Evolutionary conservation across 768 basidiomycete genomes (phyloP).

Genomic region (Mycena vulgaris): DNA sequence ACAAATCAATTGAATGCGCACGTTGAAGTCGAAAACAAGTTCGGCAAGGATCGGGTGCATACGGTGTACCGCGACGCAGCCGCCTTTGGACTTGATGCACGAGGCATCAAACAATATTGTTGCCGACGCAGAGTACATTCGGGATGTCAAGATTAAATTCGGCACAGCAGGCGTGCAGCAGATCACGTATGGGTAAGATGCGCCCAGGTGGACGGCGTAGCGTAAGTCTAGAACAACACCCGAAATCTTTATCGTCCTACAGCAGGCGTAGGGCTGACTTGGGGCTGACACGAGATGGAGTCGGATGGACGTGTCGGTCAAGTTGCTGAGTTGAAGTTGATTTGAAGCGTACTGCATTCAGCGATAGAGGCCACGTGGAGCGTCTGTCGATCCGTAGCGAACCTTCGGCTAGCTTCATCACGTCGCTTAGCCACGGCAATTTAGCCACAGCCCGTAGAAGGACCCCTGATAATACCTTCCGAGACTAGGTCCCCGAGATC

Average conservation of each 20-base stretch:
- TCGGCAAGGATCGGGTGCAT: conserved; percentile 9
- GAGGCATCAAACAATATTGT: conserved; percentile 11
- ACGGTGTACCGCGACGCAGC: conserved; percentile 9
- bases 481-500: too few relatives aligned
- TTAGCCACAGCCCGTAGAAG: too few relatives aligned
- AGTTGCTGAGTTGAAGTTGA: too few relatives aligned
- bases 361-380: too few relatives aligned
- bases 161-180: conserved; percentile 14
- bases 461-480: too few relatives aligned
- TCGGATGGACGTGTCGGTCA: conserved; percentile 1
- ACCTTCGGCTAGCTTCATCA: too few relatives aligned
- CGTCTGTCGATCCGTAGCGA: too few relatives aligned
- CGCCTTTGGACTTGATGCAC: conserved; percentile 10
- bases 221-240: conserved; percentile 9
- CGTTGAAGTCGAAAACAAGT: conserved; percentile 20
- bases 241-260: background rate
- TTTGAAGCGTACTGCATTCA: too few relatives aligned
- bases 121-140: conserved; percentile 17
- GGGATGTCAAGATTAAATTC: conserved; percentile 21
- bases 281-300: conserved; percentile 8
- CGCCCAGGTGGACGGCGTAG: background rate
- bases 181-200: conserved; percentile 6
- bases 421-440: too few relatives aligned
- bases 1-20: conserved; percentile 17
- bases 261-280: conserved; percentile 4